Base-by-base conservation (phyloP, 805 yeast species). In the Candida incommunis region DNA sequence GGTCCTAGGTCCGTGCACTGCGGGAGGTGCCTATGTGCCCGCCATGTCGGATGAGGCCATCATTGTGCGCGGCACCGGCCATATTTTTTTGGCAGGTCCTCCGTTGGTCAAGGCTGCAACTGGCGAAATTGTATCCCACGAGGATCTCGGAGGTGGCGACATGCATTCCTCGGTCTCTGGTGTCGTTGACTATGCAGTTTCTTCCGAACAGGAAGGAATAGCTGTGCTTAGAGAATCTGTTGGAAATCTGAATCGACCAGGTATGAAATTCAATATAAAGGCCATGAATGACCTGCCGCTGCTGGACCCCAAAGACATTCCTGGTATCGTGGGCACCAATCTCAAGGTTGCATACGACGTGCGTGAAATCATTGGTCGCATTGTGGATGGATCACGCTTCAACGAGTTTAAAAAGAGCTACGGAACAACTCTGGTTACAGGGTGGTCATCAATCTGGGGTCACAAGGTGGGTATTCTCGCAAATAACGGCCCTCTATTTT, bases 21-120 rank as follows among this genome's bases (percentile, higher is more conserved):
- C 62, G 13, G 62, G 62, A n/a, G 62, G 62, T 11, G 62, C 62
- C 42, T 58, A 58, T 43, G 62, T 58, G 3, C 62, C 62, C 21
- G 62, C 62, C 20, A 58, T 58, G 62, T 53, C 58, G 20, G 62
- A 58, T 47, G 62, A 58, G 48, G 50, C 60, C 35, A 55, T 58
- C 43, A 58, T 58, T 24, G 62, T 58, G 46, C 51, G 49, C 43
- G 61, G 61, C 1, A 51, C 54, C 11, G 62, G 62, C 35, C 61
- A 58, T 44, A 58, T 58, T 23, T 58, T 58, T 51, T 45, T 58
- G 44, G 62, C 62, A 16, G 62, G 62, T 7, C 62, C 62, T 7
- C 62, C 62, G 4, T 50, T 58, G 4, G 62, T 58, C 41, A 57
- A 58, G 51, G 62, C 62, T 15, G 62, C 62, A 24, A 58, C 62